Evolutionary conservation across 2,329 filamentous ascomycete genomes (phyloP), one percentile per base, ranked within the genome.

Genomic region (Decorospora gaudefroyi): DNA sequence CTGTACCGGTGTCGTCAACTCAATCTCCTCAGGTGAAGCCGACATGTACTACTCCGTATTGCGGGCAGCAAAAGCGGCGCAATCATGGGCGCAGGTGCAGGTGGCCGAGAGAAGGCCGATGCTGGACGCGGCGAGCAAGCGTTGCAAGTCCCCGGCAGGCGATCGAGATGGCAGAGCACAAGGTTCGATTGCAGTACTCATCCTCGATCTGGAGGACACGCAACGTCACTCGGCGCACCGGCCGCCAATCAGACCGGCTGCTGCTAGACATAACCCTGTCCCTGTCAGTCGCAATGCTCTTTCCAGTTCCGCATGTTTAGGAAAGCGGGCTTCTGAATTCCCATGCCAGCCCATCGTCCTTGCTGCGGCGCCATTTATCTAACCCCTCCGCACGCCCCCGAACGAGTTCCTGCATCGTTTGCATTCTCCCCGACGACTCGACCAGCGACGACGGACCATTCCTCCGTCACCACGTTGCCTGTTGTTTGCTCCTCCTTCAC

Each of bases 251-350:
- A 43, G 25, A 12, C 13, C 21, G n/a, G 22, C 18, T 15, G 23
- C 30, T 23, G 28, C 15, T 18, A 17, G 12, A 33, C 15, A 5
- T 4, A 26, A 4, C n/a, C 44, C 32, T 27, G 35, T 16, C 30
- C 32, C 15, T 28, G 38, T 26, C 8, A 27, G 25, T 10, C 28
- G 25, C 28, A 26, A 51, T 51, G 48, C 44, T 41, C 49, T 51
- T 32, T 15, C 36, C 35, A 44, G 31, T 43, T 41, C 27, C 36
- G 44, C 48, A 47, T 38, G 39, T 37, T n/a, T 43, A 12, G 23
- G 18, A 31, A 25, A 45, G 34, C 25, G 13, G 28, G 19, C 40
- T 31, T 49, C 38, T 36, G 41, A 31, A 42, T 37, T 47, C 48
- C 48, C 44, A 49, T 51, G 32, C 29, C 19, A 32, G 42, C 13